Conservation (phyloP, 2,329 filamentous ascomycete species). For the Stagonosporopsis rhizophila region DNA sequence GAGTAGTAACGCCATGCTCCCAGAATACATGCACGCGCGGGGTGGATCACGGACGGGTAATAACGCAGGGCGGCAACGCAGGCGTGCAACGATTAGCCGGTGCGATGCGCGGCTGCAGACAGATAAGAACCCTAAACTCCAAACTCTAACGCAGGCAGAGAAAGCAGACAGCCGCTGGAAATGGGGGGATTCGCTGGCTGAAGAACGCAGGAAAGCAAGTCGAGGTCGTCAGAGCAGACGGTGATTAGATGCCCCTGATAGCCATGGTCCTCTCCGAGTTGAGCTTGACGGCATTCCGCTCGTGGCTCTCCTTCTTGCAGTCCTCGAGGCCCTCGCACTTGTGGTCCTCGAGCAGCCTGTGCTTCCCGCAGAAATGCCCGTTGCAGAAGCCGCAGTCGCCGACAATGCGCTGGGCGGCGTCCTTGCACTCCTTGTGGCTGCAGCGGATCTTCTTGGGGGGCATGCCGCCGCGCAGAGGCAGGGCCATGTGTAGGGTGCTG, state of each 20-base stretch:
- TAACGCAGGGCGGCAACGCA: not conserved
- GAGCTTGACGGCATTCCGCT: conserved; percentile 90
- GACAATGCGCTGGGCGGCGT: conserved; percentile 87
- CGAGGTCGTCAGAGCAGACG: not conserved
- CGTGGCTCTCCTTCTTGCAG: conserved; percentile 97
- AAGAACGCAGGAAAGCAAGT: conserved; percentile 11
- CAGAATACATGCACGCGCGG: not conserved
- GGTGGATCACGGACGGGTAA: no score
- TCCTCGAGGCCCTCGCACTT: conserved; percentile 92
- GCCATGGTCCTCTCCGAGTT: conserved; percentile 92
- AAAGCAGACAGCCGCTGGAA: conserved; percentile 12
- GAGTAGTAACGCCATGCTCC: conserved; percentile 18
- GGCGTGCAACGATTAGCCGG: conserved; percentile 7
- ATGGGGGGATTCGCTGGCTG: conserved; percentile 8
- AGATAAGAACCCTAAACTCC: not conserved
- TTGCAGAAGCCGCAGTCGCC: conserved; percentile 96
- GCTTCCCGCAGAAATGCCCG: conserved; percentile 93
- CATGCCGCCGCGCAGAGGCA: conserved; percentile 63
- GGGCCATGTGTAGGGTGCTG: conserved; percentile 61
- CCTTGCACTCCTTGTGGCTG: conserved; percentile 87
- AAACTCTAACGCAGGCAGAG: conserved; percentile 8
- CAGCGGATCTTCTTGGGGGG: conserved; percentile 82
- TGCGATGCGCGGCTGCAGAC: not conserved
- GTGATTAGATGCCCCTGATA: conserved; percentile 87
- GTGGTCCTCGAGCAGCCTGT: conserved; percentile 92